phyloP scores from a whole-genome alignment of 331 rosid species.

The Malus hybrid region DNA sequence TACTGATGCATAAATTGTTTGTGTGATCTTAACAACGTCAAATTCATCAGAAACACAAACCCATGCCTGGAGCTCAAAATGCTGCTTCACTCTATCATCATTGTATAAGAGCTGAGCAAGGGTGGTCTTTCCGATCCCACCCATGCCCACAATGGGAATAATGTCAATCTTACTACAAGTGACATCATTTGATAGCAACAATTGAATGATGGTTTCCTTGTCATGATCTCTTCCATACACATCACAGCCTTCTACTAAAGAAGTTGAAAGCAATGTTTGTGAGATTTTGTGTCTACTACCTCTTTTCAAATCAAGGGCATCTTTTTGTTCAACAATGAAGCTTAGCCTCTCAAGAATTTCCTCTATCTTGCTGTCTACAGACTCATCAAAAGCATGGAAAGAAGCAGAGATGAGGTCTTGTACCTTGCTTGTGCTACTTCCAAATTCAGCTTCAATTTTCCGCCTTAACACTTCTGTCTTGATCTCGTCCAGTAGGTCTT shows the following conservation, averaged over 20 bases:
- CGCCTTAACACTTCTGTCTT: not conserved
- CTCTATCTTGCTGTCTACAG: not conserved
- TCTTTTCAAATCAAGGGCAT: not conserved
- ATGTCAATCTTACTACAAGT: not conserved
- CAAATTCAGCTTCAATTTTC: not conserved
- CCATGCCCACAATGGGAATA: constrained; percentile 13
- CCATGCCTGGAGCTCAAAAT: not conserved
- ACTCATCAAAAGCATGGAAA: not conserved
- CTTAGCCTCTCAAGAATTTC: not conserved
- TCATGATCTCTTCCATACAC: not conserved
- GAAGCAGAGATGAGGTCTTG: not conserved
- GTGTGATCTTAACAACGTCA: not conserved
- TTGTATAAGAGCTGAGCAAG: constrained; percentile 14
- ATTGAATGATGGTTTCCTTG: not conserved
- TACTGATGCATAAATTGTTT: not conserved
- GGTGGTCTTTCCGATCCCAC: constrained; percentile 24
- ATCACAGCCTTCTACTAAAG: not conserved
- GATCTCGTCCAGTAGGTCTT: not conserved
- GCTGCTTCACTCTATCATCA: not conserved
- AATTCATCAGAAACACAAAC: constrained; percentile 15
- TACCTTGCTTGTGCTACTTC: not conserved
- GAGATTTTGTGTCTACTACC: not conserved
- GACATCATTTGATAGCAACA: not conserved
- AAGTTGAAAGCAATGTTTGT: not conserved
- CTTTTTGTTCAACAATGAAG: not conserved